Percentiles rank a stretch among this genome's conserved stretches.
These are phyloP conservation scores for Trichoderma brevicompactum DNA, from an alignment of 2,329 filamentous ascomycete genomes.

Conservation along the genomic window DNA sequence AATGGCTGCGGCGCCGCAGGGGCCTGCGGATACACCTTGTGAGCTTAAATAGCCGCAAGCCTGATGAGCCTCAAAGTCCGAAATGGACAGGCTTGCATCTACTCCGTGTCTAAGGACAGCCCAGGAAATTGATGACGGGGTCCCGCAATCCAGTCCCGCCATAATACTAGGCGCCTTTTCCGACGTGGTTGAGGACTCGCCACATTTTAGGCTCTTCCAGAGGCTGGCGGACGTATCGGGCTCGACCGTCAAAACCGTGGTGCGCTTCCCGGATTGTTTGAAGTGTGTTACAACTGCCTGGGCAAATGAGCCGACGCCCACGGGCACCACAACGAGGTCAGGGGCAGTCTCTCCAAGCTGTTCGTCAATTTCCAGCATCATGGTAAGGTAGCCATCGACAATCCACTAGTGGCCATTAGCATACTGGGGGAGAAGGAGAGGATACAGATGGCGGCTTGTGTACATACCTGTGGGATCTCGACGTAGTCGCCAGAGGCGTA, in stretches of 20 bases:
- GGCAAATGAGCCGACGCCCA: constrained; percentile 74
- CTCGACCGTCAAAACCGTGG: constrained; percentile 67
- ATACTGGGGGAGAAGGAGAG: neutral
- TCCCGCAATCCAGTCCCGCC: constrained; percentile 75
- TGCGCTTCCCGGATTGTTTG: constrained; percentile 49
- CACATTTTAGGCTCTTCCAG: constrained; percentile 54
- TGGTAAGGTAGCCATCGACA: constrained; percentile 76
- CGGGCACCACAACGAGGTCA: constrained; percentile 63
- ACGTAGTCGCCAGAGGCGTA: constrained; percentile 69
- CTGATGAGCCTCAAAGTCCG: constrained; percentile 64
- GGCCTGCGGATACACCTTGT: constrained; percentile 56
- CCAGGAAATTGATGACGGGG: constrained; percentile 69
- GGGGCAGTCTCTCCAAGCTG: constrained; percentile 52
- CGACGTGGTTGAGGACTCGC: constrained; percentile 54
- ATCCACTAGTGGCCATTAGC: constrained; percentile 59
- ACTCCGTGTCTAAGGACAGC: constrained; percentile 60
- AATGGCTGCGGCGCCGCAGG: constrained; percentile 65
- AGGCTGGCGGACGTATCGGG: constrained; percentile 67
- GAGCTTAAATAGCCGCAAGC: constrained; percentile 59
- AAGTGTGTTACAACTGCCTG: constrained; percentile 70
- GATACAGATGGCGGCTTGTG: too few relatives aligned
- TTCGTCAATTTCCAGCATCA: constrained; percentile 69
- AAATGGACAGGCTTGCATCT: constrained; percentile 63
- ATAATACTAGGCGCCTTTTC: constrained; percentile 68
- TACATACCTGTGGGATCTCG: constrained; percentile 60